Evolutionary conservation across 208 protist genomes (phyloP).

Genomic region (Acanthamoeba triangularis): DNA sequence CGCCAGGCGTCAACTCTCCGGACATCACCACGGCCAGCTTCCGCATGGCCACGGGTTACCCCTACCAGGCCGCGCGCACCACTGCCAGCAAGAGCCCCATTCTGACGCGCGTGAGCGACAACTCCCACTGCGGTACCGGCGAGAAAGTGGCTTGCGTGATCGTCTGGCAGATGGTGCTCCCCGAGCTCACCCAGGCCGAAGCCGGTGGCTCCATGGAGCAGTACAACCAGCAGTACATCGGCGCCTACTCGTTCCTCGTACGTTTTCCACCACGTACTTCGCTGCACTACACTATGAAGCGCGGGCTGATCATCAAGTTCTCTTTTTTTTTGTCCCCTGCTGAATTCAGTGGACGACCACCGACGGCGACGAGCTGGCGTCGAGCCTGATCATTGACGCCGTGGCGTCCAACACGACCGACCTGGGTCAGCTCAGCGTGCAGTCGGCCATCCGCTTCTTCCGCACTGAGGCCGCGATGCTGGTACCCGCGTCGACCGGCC

Average conservation of each 20-base stretch:
- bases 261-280: neutral
- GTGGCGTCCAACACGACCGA: neutral
- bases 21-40: neutral
- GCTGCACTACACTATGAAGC: neutral
- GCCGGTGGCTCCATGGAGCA: neutral
- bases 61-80: neutral
- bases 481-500: neutral
- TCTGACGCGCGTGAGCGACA: conserved; percentile 5
- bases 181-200: conserved; percentile 42
- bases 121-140: conserved; percentile 20
- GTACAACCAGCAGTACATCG: conserved; percentile 64
- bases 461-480: neutral
- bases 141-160: neutral
- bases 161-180: neutral
- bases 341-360: neutral
- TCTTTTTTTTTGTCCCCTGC: too few relatives aligned
- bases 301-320: too few relatives aligned
- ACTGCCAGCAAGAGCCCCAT: neutral
- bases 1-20: neutral
- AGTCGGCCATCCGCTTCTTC: conserved; percentile 19
- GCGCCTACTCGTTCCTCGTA: neutral
- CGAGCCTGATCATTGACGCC: conserved; percentile 29
- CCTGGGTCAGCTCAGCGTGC: conserved; percentile 36
- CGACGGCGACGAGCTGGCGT: neutral
- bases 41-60: neutral